A percentile compares a stretch with the other conserved stretches of the same genome.
Conservation (phyloP, 805 yeast species). For the Lachancea mirantina region DNA sequence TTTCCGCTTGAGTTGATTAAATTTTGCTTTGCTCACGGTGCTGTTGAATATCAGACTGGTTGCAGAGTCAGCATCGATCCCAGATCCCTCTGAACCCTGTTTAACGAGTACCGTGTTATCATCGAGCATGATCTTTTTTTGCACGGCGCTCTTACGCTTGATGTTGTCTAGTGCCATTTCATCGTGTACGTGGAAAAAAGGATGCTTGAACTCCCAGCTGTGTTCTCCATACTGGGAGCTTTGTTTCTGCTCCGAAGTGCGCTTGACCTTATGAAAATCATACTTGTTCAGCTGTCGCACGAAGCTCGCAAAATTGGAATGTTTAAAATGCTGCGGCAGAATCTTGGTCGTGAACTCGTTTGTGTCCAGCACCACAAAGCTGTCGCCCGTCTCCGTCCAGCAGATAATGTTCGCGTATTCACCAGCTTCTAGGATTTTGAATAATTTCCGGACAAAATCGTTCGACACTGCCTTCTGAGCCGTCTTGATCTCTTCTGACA, state of each 20-base stretch:
- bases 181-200: conserved; percentile 73
- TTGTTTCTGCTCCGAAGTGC: conserved; percentile 54
- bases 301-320: conserved; percentile 88
- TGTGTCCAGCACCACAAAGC: conserved; percentile 84
- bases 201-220: conserved; percentile 94
- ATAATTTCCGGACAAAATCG: conserved; percentile 73
- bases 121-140: conserved; percentile 36
- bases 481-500: not conserved
- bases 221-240: conserved; percentile 57
- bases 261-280: conserved; percentile 92
- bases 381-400: conserved; percentile 83
- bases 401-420: conserved; percentile 67
- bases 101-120: conserved; percentile 22
- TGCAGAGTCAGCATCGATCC: conserved; percentile 17
- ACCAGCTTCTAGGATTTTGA: conserved; percentile 78
- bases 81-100: conserved; percentile 25
- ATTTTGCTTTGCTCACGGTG: conserved; percentile 21
- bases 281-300: conserved; percentile 94
- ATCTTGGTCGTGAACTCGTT: conserved; percentile 84
- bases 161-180: conserved; percentile 78
- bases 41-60: conserved; percentile 17
- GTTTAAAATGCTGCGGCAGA: conserved; percentile 89
- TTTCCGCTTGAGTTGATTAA: conserved; percentile 28
- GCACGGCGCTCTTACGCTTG: conserved; percentile 68
- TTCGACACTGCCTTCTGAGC: conserved; percentile 36